phyloP scores from a whole-genome alignment of 768 basidiomycete species.

The Suillus weaverae region DNA sequence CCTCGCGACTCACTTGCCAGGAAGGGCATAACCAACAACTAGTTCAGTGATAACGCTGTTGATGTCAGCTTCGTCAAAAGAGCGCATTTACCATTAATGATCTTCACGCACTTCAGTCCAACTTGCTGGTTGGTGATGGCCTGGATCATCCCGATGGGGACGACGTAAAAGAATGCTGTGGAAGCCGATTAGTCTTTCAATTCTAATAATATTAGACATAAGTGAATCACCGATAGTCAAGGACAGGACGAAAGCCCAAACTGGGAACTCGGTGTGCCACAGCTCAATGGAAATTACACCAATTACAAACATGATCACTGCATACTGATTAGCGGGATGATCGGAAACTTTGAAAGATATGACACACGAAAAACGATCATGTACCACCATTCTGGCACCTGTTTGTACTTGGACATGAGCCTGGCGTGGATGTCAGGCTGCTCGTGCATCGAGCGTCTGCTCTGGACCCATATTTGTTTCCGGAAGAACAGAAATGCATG shows the following conservation, averaged over 20 bases:
- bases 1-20: slow-evolving; percentile 39
- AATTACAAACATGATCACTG: slow-evolving; percentile 33
- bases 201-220: not conserved
- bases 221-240: slow-evolving; percentile 16
- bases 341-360: not conserved
- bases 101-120: slow-evolving; percentile 40
- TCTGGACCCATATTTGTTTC: slow-evolving; percentile 74
- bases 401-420: slow-evolving; percentile 44
- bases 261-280: slow-evolving; percentile 42
- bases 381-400: slow-evolving; percentile 60
- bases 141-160: slow-evolving; percentile 44
- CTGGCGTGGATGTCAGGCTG: slow-evolving; percentile 68
- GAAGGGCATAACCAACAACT: slow-evolving; percentile 56
- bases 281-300: slow-evolving; percentile 36
- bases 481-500: slow-evolving; percentile 78
- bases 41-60: slow-evolving; percentile 65
- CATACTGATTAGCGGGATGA: slow-evolving; percentile 6
- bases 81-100: slow-evolving; percentile 14
- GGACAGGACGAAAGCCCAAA: slow-evolving; percentile 37
- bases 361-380: slow-evolving; percentile 37
- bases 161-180: slow-evolving; percentile 30
- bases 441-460: slow-evolving; percentile 69
- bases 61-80: not conserved
- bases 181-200: not conserved
- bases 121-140: slow-evolving; percentile 75